Base-by-base conservation (phyloP, 441 rosid genomes). In the Breynia disticha region DNA sequence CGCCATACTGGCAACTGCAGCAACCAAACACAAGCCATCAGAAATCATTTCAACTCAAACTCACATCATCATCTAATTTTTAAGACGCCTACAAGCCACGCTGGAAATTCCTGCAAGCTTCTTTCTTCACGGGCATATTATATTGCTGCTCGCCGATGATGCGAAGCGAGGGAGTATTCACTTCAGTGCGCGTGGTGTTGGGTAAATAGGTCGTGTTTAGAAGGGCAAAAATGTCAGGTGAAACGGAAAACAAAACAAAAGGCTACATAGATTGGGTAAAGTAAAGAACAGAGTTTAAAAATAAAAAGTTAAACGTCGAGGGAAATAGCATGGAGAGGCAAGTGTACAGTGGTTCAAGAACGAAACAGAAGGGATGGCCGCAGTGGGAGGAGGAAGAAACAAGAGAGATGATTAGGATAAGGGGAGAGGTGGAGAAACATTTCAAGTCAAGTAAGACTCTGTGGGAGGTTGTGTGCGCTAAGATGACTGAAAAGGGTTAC, bases 1-100 rank as follows among this genome's bases (percentile, higher is more conserved):
- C 96, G 17, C 96, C 97, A 21, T 72, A 93, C 68, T 70, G 77
- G 64, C 96, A 93, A 72, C 99, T 93, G 80, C 58, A 79, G 67
- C 47, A 61, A 28, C 15, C 41, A 41, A 60, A 63, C 16, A 50
- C 56, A 45, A 24, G 9, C 37, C 44, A n/a, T 59, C 14, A n/a
- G 12, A 28, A 11, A 16, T 11, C 24, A 15, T n/a, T n/a, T n/a
- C 21, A 22, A 19, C 22, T 19, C 38, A 46, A 11, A 11, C 14
- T 0, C 22, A 46, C 14, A 57, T 4, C 17, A 39, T 28, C 14
- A 15, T 41, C 11, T 35, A 19, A 16, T 28, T 10, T 16, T 7
- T 24, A 46, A 55, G 18, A 47, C 16, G 77, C 96, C 80, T 74
- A 52, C 55, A 11, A 22, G 52, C 98, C 98, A 14, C 85, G 88